Base-by-base conservation (phyloP, 2,329 filamentous ascomycete species). In the Phialocephala sp. region DNA sequence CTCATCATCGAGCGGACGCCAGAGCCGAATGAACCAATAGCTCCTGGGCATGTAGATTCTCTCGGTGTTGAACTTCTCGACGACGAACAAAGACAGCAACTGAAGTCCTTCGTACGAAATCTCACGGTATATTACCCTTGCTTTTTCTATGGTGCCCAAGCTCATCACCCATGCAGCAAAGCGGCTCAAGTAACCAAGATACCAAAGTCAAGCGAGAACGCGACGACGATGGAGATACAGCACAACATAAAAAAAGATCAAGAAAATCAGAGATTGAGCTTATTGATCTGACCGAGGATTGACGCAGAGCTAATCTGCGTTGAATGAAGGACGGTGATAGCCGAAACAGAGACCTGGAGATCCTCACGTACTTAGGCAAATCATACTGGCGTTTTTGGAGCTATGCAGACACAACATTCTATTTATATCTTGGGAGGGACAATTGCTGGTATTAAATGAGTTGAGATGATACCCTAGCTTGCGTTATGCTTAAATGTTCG, bases 1-100 rank as follows among this genome's bases (percentile, higher is more conserved):
- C 61, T 72, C 22, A 55, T 74, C 43, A 69, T 74, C n/a, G 64
- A 64, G 8, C 68, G 71, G 1, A 66, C 70, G 1, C 70, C 68
- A 18, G 67, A 61, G 8, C 69, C 67, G 15, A 47, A 56, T 1
- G 57, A 52, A 32, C 20, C 60, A 2, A 36, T 22, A 4, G 32
- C 54, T 8, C 22, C 43, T 8, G 43, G 4, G 4, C 11, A 41
- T 12, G 37, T 18, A 4, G 4, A 12, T 2, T 8, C 43, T n/a
- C 18, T 39, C 32, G 54, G 18, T 14, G 8, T 56, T 27, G 32
- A 56, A 32, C 47, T 4, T 27, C 47, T 52, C 27, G 22, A 52
- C 24, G 22, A 52, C 2, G 22, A 32, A 20, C 47, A 52, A 32
- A 20, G 47, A 24, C 54, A 27, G 6, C 6, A 56, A 56, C 8